Evolutionary conservation across 352 stramenopile genomes (phyloP).

Genomic region (Phytophthora sojae): DNA sequence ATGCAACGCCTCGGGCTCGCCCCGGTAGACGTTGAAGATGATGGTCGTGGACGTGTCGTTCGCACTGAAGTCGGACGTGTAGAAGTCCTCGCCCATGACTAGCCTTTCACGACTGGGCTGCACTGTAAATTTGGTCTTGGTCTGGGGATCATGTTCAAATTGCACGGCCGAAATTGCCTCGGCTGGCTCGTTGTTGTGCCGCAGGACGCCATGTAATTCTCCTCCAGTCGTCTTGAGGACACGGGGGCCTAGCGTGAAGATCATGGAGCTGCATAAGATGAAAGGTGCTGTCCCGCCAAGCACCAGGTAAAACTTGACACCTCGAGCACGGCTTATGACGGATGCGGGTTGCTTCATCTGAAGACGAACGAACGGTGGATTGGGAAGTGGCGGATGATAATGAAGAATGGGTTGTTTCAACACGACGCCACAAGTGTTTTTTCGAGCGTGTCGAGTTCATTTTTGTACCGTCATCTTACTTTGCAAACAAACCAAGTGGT

Average conservation of each 20-base stretch:
- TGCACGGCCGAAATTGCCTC: neutral
- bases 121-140: neutral
- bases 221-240: neutral
- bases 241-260: neutral
- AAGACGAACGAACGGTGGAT: too few relatives aligned
- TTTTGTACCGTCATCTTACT: too few relatives aligned
- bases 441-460: too few relatives aligned
- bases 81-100: neutral
- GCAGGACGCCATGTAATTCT: neutral
- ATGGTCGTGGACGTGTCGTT: slow-evolving; percentile 42
- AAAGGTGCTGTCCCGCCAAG: neutral
- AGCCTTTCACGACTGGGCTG: slow-evolving; percentile 7
- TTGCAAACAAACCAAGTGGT: too few relatives aligned
- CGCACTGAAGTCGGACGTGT: neutral
- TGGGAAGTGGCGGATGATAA: too few relatives aligned
- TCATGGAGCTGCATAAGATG: neutral
- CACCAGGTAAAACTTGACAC: neutral
- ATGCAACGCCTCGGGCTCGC: slow-evolving; percentile 40
- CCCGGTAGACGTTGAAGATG: slow-evolving; percentile 72
- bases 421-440: too few relatives aligned
- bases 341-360: too few relatives aligned
- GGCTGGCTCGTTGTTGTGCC: neutral
- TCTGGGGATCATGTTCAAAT: neutral
- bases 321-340: too few relatives aligned
- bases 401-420: too few relatives aligned